A percentile compares a stretch with the other conserved stretches of the same genome.
phyloP scores from a whole-genome alignment of 495 filamentous ascomycete genomes.

The Penicillium waksmanii region DNA sequence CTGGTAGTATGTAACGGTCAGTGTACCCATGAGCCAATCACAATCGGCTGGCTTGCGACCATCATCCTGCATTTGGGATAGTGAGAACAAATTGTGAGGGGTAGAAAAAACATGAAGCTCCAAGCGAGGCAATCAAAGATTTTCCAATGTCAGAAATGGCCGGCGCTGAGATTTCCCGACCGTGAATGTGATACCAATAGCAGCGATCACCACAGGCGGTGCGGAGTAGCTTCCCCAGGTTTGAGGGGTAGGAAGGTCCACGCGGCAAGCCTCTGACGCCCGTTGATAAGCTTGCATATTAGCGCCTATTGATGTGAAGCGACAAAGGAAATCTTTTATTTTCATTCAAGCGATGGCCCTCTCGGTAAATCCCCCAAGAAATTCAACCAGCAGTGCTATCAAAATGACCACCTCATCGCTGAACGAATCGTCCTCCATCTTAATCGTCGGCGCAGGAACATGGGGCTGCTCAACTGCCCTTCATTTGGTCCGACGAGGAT shows the following conservation, averaged over 20 bases:
- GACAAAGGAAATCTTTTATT: background rate
- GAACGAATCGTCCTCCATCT: slow-evolving; percentile 27
- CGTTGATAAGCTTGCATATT: slow-evolving; percentile 4
- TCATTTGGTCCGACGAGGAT: slow-evolving; percentile 52
- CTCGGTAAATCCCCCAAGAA: too few species aligned
- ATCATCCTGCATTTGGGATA: slow-evolving; percentile 3
- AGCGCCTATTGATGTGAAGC: background rate
- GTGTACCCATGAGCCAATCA: slow-evolving; percentile 15
- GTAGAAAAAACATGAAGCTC: slow-evolving; percentile 19
- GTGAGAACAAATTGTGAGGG: slow-evolving; percentile 7
- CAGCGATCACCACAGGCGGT: slow-evolving; percentile 7
- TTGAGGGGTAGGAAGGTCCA: slow-evolving; percentile 35
- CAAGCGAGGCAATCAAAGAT: slow-evolving; percentile 18
- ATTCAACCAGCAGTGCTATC: background rate
- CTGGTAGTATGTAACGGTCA: background rate
- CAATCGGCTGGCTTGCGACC: slow-evolving; percentile 12
- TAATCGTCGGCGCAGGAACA: slow-evolving; percentile 53
- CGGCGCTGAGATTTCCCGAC: background rate
- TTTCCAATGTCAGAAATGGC: background rate
- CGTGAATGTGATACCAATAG: background rate
- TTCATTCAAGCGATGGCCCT: too few species aligned
- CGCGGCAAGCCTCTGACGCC: slow-evolving; percentile 9
- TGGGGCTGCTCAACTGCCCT: slow-evolving; percentile 59
- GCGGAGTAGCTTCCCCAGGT: slow-evolving; percentile 26
- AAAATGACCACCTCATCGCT: slow-evolving; percentile 20